Evolutionary conservation across 148 eudicot genomes (phyloP), one percentile per base, ranked within the genome.

Genomic region (Talinum fruticosum): DNA sequence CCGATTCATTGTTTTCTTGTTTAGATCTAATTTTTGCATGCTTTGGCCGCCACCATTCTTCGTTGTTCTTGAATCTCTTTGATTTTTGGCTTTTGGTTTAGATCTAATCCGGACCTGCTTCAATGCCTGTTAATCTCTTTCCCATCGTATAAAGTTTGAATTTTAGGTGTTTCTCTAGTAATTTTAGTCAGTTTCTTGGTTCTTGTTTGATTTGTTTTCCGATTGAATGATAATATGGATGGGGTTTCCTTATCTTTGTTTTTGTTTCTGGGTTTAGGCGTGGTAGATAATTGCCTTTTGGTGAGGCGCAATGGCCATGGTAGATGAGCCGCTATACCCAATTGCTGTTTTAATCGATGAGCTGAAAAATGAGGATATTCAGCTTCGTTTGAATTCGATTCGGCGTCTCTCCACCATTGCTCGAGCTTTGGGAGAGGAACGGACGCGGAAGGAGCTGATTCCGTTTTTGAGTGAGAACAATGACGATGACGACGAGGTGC

Each of bases 401-500:
- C 89, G 91, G 15, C 78, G 83, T 38, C 82, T 88, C 6, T 87
- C 91, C 0, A 86, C 88, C 2, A 88, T 88, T 59, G 91, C 91
- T 36, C 82, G 89, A 21, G 91, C 91, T 3, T 75, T 86, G 2
- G 88, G 91, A 1, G 91, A 86, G 80, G 91, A 88, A 66, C 80
- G 91, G 7, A 87, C 91, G 1, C 73, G 89, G 12, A 88, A 87
- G 73, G 91, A 88, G 76, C 73, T 88, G 74, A 88, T 88, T 59
- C 91, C 91, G 1, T 88, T 88, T 36, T 73, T 88, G 41, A 83
- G 87, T 36, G 89, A 88, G 80, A 86, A 85, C 73, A 88, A 88
- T 78, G 89, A 88, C 5, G 88, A 88, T 19, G 89, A 88, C 41
- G 89, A 87, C 45, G 89, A 88, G 82, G 91, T 88, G 29, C 84